Base-by-base conservation (phyloP, 2,329 filamentous ascomycete genomes). In the Diaporthe ampelina region DNA sequence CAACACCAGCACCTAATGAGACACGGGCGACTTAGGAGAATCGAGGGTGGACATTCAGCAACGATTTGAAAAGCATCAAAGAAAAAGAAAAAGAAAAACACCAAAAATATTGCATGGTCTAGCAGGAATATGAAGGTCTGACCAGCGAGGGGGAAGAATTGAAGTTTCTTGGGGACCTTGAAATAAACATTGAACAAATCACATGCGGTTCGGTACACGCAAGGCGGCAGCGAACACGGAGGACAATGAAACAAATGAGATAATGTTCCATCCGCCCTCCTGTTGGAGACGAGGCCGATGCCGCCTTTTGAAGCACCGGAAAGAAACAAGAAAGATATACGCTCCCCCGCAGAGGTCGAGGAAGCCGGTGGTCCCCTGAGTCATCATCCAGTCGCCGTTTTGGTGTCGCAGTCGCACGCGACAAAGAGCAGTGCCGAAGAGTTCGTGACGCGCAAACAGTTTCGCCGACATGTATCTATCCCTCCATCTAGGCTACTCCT, bases 111-210 rank as follows among this genome's bases (percentile, higher is more conserved):
- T 19, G 4, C 17, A 40, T 68, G 63, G 63, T 68, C 32, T 15
- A 54, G 63, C 45, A 54, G 21, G 48, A 26, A 68, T 26, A 68
- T 13, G 48, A 68, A n/a, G 63, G 63, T 54, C 63, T 68, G 48
- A 40, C 63, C 48, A 68, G n/a, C 43, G 9, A 5, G 29, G 29
- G 15, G 26, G 43, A 4, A 24, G 21, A 29, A 48, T 29, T 48
- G 29, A 37, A 24, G 63, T 52, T 26, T 52, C n/a, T 52, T n/a
- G n/a, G 21, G 29, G 21, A 37, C 5, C 29, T 19, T 52, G 32
- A 68, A 40, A 40, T 54, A 40, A 68, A 35, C 35, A 37, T 11
- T 4, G 13, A 17, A n/a, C 48, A 68, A 52, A 26, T 54, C 29
- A 40, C 32, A 32, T 54, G n/a, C 48, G 48, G 15, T 10, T 54